Evolutionary conservation across 164 flowering plant genomes (phyloP).

Genomic region (Magnolia officinalis): DNA sequence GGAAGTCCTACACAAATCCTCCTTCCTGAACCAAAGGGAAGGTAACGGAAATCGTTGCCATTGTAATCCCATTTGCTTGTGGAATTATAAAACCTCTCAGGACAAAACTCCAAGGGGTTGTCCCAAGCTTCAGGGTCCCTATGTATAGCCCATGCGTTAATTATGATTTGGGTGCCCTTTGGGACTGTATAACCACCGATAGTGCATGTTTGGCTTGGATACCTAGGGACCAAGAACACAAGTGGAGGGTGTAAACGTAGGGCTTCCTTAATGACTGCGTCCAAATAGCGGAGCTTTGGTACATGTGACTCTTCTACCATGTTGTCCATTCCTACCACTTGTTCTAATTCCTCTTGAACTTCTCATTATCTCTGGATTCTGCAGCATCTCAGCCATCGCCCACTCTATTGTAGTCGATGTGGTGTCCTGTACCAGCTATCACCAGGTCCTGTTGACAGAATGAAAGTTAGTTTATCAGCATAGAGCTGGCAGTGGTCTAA

Average conservation of each 20-base stretch:
- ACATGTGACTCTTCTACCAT: conserved; percentile 1
- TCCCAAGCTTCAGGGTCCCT: conserved; percentile 18
- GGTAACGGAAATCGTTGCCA: background rate
- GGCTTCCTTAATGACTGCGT: background rate
- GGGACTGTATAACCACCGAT: conserved; percentile 4
- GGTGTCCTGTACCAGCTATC: background rate
- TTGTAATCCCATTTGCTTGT: conserved; percentile 1
- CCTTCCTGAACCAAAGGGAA: conserved; percentile 7
- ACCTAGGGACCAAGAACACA: conserved; percentile 1
- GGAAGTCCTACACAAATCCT: background rate
- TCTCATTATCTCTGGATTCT: background rate
- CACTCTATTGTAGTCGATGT: background rate
- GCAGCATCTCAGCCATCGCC: conserved; percentile 6
- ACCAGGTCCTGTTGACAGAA: conserved; percentile 1
- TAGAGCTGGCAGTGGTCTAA: no score
- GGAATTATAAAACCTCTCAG: conserved; percentile 5
- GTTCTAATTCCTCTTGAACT: background rate
- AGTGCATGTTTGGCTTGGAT: background rate
- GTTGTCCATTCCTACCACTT: background rate
- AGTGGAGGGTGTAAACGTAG: conserved; percentile 3
- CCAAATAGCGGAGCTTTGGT: background rate
- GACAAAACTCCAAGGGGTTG: conserved; percentile 13
- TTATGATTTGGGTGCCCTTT: background rate
- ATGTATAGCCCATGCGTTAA: conserved; percentile 6
- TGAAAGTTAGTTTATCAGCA: no score